These are phyloP conservation scores for Mycena haematopus DNA, from an alignment of 768 basidiomycete genomes.

Conservation along the genomic window DNA sequence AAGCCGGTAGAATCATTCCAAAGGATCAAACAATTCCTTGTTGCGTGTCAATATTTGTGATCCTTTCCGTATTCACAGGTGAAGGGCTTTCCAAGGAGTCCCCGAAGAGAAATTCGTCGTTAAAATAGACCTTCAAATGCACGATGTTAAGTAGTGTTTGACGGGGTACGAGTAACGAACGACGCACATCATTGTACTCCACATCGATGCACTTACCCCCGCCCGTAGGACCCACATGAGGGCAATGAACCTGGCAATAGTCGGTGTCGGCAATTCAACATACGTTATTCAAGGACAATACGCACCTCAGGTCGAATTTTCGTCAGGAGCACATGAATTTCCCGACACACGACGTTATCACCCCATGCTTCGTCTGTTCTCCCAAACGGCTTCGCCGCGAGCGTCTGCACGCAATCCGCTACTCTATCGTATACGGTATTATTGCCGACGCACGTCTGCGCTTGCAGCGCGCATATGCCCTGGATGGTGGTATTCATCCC, in stretches of 20 bases:
- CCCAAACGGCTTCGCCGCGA: slow-evolving; percentile 10
- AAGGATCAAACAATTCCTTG: too few species aligned
- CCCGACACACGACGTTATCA: slow-evolving; percentile 17
- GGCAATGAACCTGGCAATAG: slow-evolving; percentile 5
- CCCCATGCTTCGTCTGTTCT: slow-evolving; percentile 11
- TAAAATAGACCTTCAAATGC: slow-evolving; percentile 1
- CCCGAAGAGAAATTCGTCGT: not conserved
- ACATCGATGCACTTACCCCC: slow-evolving; percentile 19
- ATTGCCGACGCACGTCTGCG: slow-evolving; percentile 12
- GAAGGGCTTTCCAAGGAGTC: not conserved
- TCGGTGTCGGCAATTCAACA: not conserved
- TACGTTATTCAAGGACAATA: not conserved
- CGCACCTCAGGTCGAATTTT: slow-evolving; percentile 4
- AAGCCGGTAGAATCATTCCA: too few species aligned
- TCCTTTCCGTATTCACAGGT: too few species aligned
- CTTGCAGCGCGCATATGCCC: slow-evolving; percentile 4
- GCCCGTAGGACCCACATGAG: slow-evolving; percentile 14
- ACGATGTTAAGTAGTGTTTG: not conserved
- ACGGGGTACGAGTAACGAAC: not conserved
- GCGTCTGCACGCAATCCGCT: not conserved
- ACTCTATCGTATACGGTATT: slow-evolving; percentile 7
- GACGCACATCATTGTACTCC: slow-evolving; percentile 13
- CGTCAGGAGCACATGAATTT: slow-evolving; percentile 17
- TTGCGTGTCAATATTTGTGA: too few species aligned
- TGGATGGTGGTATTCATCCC: slow-evolving; percentile 3